phyloP scores from a whole-genome alignment of 164 flowering plant species.

The Amborella trichopoda region DNA sequence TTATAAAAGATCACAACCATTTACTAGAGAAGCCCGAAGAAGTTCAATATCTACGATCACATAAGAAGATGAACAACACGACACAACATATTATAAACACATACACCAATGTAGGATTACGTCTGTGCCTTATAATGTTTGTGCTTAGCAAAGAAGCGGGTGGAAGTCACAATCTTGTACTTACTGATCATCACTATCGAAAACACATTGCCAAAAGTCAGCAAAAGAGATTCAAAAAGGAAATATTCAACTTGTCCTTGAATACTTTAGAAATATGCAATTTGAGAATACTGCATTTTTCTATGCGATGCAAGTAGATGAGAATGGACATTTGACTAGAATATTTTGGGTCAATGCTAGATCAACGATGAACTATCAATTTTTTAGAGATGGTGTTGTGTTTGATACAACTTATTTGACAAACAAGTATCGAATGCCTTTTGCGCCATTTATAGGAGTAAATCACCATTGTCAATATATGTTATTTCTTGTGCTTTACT shows the following conservation, averaged over 20 bases:
- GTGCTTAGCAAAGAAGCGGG: slow-evolving; percentile 1
- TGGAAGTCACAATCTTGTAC: slow-evolving; percentile 14
- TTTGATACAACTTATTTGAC: slow-evolving; percentile 4
- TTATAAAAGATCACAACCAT: slow-evolving; percentile 8
- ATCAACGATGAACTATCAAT: slow-evolving; percentile 4
- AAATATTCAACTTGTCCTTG: slow-evolving; percentile 6
- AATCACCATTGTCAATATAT: slow-evolving; percentile 9
- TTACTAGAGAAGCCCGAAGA: slow-evolving; percentile 27
- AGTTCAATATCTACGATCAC: slow-evolving; percentile 52
- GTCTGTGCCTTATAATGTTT: neutral
- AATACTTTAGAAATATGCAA: slow-evolving; percentile 7
- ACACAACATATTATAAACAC: slow-evolving; percentile 5
- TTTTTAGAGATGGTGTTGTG: slow-evolving; percentile 8
- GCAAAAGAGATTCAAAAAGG: neutral
- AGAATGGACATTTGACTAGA: slow-evolving; percentile 2
- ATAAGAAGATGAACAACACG: slow-evolving; percentile 19
- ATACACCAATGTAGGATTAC: neutral
- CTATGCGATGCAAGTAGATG: slow-evolving; percentile 11
- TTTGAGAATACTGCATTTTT: slow-evolving; percentile 5
- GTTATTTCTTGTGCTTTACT: slow-evolving; percentile 9
- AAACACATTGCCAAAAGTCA: too few species aligned
- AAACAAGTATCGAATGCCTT: slow-evolving; percentile 6
- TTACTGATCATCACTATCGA: neutral
- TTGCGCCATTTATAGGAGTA: slow-evolving; percentile 8
- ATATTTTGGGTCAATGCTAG: slow-evolving; percentile 10